phyloP scores from a whole-genome alignment of 106 monocot genomes.

The Posidonia australis region DNA sequence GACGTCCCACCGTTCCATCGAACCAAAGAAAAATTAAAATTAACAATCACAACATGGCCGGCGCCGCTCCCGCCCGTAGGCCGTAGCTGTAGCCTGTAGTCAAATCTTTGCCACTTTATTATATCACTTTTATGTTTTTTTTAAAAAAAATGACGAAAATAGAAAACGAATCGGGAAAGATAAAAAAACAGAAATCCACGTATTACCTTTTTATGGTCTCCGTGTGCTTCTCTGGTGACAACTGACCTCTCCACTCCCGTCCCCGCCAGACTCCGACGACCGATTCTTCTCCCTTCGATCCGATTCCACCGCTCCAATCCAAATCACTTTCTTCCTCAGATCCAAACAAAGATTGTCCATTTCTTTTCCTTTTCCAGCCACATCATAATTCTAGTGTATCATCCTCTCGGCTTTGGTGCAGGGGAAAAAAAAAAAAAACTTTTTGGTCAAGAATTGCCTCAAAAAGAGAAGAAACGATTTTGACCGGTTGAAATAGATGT shows the following conservation, averaged over 20 bases:
- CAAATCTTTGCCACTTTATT: not conserved
- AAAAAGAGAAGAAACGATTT: not conserved
- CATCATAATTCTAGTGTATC: no score
- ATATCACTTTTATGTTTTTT: no score
- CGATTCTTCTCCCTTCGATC: not conserved
- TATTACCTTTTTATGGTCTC: not conserved
- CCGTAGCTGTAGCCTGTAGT: no score
- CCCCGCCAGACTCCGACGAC: not conserved
- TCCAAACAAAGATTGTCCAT: conserved; percentile 2
- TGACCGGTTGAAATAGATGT: not conserved
- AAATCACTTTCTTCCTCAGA: not conserved
- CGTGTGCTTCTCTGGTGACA: not conserved
- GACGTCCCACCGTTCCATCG: no score
- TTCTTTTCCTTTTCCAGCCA: not conserved
- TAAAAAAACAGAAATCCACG: not conserved
- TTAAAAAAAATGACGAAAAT: not conserved
- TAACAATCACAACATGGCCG: not conserved
- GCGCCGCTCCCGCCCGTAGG: not conserved
- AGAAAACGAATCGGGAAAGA: not conserved
- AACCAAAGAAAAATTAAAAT: not conserved
- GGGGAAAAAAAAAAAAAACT: not conserved
- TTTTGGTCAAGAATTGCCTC: no score
- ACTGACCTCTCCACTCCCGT: not conserved
- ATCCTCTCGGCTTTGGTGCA: not conserved
- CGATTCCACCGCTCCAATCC: not conserved